A percentile compares a stretch with the other conserved stretches of the same genome.
phyloP scores from a whole-genome alignment of 129 eudicot genomes.

The Mikania micrantha region DNA sequence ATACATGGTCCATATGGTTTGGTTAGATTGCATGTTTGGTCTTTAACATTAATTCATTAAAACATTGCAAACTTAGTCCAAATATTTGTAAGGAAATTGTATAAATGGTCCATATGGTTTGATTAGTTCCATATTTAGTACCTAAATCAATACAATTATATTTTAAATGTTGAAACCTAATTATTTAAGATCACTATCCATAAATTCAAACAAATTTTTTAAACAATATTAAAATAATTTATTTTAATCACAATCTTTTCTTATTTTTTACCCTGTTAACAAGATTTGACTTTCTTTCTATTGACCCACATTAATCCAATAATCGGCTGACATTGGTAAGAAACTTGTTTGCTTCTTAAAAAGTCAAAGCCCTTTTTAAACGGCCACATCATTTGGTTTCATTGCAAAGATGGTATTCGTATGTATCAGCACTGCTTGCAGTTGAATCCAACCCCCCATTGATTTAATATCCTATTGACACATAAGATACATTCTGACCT shows the following conservation, averaged over 20 bases:
- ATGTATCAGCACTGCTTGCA: constrained; percentile 40
- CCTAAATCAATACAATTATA: too few relatives aligned
- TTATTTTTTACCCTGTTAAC: constrained; percentile 29
- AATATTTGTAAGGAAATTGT: too few relatives aligned
- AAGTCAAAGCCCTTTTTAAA: constrained; percentile 65
- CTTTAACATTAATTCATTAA: too few relatives aligned
- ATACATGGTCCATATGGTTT: too few relatives aligned
- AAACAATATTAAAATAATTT: too few relatives aligned
- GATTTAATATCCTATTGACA: constrained; percentile 29
- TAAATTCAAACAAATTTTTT: too few relatives aligned
- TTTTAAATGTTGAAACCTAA: too few relatives aligned
- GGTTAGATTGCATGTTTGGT: too few relatives aligned
- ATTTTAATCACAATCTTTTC: constrained; percentile 41
- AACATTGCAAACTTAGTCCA: too few relatives aligned
- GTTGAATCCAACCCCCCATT: constrained; percentile 43
- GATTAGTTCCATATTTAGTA: too few relatives aligned
- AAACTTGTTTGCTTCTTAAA: constrained; percentile 74
- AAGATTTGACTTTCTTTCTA: constrained; percentile 7
- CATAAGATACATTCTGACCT: constrained; percentile 20
- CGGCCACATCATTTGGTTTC: constrained; percentile 53
- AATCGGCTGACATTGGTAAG: constrained; percentile 39
- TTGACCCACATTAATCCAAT: constrained; percentile 24
- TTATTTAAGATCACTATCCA: too few relatives aligned
- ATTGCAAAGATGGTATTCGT: constrained; percentile 34
- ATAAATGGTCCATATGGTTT: too few relatives aligned